These are phyloP conservation scores for Aphanomyces stellatus DNA, from an alignment of 352 stramenopile species.

Conservation along the genomic window DNA sequence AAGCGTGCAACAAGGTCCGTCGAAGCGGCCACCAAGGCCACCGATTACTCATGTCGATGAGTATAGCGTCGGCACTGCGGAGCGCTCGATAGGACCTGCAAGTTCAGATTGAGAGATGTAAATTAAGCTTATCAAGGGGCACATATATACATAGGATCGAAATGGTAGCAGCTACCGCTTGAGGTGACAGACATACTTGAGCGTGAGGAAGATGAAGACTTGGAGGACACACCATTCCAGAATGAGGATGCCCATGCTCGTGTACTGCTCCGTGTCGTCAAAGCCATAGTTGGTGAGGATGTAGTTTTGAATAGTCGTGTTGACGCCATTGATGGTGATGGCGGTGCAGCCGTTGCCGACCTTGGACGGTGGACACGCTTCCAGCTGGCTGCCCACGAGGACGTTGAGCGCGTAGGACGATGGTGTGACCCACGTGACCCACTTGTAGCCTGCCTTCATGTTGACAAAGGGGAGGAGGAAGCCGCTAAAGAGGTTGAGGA, in stretches of 20 bases:
- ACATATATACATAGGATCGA: neutral
- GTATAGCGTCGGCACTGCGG: too few species aligned
- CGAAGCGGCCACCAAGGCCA: too few species aligned
- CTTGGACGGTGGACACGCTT: neutral
- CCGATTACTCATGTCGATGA: too few species aligned
- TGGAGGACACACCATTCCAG: constrained; percentile 44
- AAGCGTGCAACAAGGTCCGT: too few species aligned
- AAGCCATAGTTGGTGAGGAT: constrained; percentile 18
- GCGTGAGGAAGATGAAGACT: constrained; percentile 45
- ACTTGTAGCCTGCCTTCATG: constrained; percentile 58
- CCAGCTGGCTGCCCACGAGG: neutral
- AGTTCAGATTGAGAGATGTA: neutral
- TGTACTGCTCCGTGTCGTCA: constrained; percentile 4
- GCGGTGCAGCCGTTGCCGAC: neutral
- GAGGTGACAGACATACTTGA: constrained; percentile 59
- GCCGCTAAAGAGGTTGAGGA: constrained; percentile 57
- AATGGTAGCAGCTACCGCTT: constrained; percentile 33
- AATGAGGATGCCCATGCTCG: constrained; percentile 14
- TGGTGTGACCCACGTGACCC: constrained; percentile 53
- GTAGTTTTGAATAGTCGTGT: constrained; percentile 8
- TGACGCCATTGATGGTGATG: neutral
- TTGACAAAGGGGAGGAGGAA: constrained; percentile 40
- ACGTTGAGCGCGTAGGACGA: constrained; percentile 44
- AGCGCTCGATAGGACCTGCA: neutral
- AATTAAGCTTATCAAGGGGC: neutral